Evolutionary conservation across 495 filamentous ascomycete genomes (phyloP).

Genomic region (Trypethelium eluteriae): DNA sequence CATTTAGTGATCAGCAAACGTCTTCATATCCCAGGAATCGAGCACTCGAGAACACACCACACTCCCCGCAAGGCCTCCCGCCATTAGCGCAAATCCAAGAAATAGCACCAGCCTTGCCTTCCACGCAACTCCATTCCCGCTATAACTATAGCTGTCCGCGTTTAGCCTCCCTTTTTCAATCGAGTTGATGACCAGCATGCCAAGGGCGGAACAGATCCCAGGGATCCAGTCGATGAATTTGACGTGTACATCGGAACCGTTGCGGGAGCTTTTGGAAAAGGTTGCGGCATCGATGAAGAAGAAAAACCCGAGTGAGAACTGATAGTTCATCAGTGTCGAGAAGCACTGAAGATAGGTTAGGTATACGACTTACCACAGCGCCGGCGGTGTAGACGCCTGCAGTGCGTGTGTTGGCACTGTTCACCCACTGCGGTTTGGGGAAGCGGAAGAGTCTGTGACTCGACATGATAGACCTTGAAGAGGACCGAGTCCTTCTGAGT

Average conservation of each 20-base stretch:
- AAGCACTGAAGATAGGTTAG: neutral
- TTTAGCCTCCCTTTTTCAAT: conserved; percentile 88
- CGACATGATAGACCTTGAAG: conserved; percentile 24
- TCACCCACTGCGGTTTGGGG: conserved; percentile 64
- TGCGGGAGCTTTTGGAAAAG: conserved; percentile 71
- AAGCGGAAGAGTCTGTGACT: conserved; percentile 38
- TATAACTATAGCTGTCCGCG: conserved; percentile 81
- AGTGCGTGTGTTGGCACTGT: conserved; percentile 72
- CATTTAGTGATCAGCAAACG: conserved; percentile 8
- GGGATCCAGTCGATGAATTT: conserved; percentile 98
- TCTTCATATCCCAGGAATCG: neutral
- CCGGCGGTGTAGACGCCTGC: conserved; percentile 80
- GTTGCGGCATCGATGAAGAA: conserved; percentile 85
- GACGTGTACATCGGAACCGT: conserved; percentile 77
- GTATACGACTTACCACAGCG: conserved; percentile 55
- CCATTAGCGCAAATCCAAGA: conserved; percentile 86
- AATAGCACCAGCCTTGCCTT: conserved; percentile 94
- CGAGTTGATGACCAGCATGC: conserved; percentile 98
- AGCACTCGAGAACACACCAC: conserved; percentile 45
- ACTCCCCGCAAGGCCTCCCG: conserved; percentile 86
- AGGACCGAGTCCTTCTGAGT: neutral
- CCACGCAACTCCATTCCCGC: conserved; percentile 82
- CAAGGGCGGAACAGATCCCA: conserved; percentile 83
- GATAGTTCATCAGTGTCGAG: conserved; percentile 8
- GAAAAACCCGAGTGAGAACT: conserved; percentile 98